Evolutionary conservation across 495 filamentous ascomycete species (phyloP).

Genomic region (Trichoderma orchidacearum): DNA sequence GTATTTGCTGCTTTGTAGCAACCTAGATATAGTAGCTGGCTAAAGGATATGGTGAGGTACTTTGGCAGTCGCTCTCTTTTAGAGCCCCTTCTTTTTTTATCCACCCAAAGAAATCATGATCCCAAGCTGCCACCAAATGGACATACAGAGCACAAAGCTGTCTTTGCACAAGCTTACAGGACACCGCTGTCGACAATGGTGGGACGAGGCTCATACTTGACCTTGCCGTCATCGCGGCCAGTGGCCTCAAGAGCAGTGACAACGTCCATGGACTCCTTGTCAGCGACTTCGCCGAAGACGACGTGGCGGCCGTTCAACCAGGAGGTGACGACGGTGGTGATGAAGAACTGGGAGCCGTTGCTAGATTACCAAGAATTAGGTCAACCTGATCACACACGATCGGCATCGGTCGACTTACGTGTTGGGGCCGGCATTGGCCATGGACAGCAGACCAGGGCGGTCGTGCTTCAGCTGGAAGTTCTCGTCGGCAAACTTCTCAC

Average conservation of each 20-base stretch:
- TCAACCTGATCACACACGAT: background rate
- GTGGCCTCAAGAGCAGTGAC: conserved; percentile 64
- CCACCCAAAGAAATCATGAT: background rate
- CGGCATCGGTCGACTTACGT: conserved; percentile 36
- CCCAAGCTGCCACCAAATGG: background rate
- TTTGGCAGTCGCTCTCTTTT: background rate
- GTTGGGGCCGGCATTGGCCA: conserved; percentile 74
- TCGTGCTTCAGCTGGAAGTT: conserved; percentile 57
- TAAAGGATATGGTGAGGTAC: background rate
- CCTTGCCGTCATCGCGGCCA: conserved; percentile 46
- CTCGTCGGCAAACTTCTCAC: conserved; percentile 74
- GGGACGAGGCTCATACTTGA: conserved; percentile 50
- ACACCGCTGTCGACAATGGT: conserved; percentile 51
- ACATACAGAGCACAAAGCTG: background rate
- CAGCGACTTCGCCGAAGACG: conserved; percentile 68
- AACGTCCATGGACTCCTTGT: conserved; percentile 44
- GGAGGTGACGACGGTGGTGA: conserved; percentile 56
- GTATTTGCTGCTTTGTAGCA: background rate
- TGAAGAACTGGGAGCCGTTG: conserved; percentile 70
- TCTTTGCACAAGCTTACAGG: conserved; percentile 22
- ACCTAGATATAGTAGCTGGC: background rate
- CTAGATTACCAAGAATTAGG: conserved; percentile 17
- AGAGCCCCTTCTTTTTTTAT: background rate
- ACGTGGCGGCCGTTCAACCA: conserved; percentile 73
- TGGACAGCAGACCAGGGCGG: conserved; percentile 54